Evolutionary conservation across 192 early-diverging fungal species (phyloP).

Genomic region (Rhizoclosmatium globosum): DNA sequence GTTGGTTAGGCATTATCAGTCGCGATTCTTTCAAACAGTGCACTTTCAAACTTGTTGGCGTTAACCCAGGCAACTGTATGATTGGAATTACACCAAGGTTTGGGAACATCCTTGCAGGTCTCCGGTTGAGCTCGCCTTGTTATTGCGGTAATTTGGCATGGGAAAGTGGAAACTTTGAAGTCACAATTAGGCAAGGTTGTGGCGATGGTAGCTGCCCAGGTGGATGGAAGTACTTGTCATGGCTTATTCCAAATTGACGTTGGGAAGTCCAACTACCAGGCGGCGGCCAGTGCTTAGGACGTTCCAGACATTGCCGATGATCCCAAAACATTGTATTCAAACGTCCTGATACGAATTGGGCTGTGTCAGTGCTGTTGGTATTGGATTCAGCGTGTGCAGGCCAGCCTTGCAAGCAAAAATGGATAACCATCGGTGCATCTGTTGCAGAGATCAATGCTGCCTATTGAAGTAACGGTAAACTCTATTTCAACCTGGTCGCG

Average conservation of each 20-base stretch:
- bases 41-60: neutral
- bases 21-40: neutral
- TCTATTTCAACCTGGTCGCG: neutral
- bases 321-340: conserved; percentile 6
- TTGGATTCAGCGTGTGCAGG: conserved; percentile 15
- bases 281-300: conserved; percentile 4
- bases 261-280: conserved; percentile 29
- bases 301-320: conserved; percentile 12
- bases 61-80: neutral
- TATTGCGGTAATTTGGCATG: neutral
- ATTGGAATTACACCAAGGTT: neutral
- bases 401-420: neutral
- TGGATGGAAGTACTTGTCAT: conserved; percentile 20
- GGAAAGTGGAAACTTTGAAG: neutral
- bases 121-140: conserved; percentile 4
- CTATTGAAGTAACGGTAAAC: neutral
- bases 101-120: neutral
- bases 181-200: neutral
- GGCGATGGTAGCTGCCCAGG: conserved; percentile 7
- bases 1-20: neutral
- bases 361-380: conserved; percentile 9
- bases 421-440: conserved; percentile 8
- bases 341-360: conserved; percentile 18
- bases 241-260: conserved; percentile 30
- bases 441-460: conserved; percentile 15